Evolutionary conservation across 2,329 filamentous ascomycete genomes (phyloP), one percentile per base, ranked within the genome.

Genomic region (Bipolaris zeicola): DNA sequence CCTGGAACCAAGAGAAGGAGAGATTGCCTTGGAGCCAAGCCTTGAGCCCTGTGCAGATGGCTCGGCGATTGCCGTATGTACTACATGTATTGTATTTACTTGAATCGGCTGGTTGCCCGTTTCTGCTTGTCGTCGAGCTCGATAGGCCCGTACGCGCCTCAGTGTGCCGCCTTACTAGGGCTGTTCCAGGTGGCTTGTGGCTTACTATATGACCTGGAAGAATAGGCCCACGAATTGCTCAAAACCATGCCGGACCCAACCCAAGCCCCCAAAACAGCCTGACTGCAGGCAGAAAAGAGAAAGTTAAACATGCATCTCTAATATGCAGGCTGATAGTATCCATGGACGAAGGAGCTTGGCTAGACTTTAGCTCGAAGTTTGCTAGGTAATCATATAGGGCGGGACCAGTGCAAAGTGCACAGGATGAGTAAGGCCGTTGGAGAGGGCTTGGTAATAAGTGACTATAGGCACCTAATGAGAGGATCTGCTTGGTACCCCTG

Each of bases 351-450:
- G 6, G 33, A 6, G 20, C 33, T 37, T 38, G 45, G 20, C 45
- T 22, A 5, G 13, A 24, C 26, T 22, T 11, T 47, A 37, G 43
- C 13, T 14, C 11, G 20, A 18, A 33, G 45, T 18, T 38, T 22
- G 38, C 18, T 41, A 39, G 10, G 20, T 47, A 47, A 47, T 37
- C 33, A 18, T 37, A 10, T 26, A 26, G 20, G 33, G 45, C 33
- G 45, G 45, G 33, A 37, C 33, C 33, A 37, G 16, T 16, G 20
- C 18, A 13, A 47, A 26, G 33, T 22, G 45, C 20, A 47, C 45
- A 38, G 20, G 33, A 38, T 38, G 47, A 54, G 49, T 52, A 58
- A 57, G 39, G 58, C 50, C 45, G 49, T 31, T 33, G 46, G 20
- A n/a, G 52, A 39, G 22, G 52, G 45, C 52, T 54, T 44, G 42